These are phyloP conservation scores for Vachellia pachyceras DNA, from an alignment of 306 rosid genomes.

Conservation along the genomic window DNA sequence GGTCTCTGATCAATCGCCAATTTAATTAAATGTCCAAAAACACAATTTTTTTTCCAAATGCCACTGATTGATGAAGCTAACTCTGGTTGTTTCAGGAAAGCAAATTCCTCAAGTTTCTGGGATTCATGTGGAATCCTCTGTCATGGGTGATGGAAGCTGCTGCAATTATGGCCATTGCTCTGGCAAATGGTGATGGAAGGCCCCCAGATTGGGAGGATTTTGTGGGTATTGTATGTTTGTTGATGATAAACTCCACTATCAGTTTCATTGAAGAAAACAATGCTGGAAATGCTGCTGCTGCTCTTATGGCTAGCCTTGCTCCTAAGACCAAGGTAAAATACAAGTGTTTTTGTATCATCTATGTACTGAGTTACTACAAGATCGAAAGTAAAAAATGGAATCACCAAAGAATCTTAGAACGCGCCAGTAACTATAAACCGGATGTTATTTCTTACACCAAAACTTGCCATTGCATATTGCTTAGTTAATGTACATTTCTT, in stretches of 20 bases:
- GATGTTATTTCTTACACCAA: too few relatives aligned
- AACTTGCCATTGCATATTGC: too few relatives aligned
- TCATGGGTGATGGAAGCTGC: conserved; percentile 99
- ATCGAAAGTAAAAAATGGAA: too few relatives aligned
- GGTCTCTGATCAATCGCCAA: conserved; percentile 41
- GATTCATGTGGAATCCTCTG: conserved; percentile 99
- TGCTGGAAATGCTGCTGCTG: conserved; percentile 99
- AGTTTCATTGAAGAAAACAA: conserved; percentile 99
- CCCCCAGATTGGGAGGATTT: conserved; percentile 99
- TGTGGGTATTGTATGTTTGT: conserved; percentile 79
- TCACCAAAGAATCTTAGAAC: too few relatives aligned
- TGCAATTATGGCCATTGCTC: conserved; percentile 95
- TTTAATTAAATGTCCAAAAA: background rate
- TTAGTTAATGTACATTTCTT: too few relatives aligned
- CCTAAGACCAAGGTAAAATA: conserved; percentile 85
- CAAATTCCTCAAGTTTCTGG: conserved; percentile 94
- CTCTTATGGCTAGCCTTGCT: conserved; percentile 99
- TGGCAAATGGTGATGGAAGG: conserved; percentile 82
- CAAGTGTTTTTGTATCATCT: background rate
- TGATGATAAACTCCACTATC: conserved; percentile 92
- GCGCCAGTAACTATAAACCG: too few relatives aligned
- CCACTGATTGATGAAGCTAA: conserved; percentile 21
- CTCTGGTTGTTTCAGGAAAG: conserved; percentile 66
- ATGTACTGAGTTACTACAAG: too few relatives aligned
- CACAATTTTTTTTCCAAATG: background rate